Evolutionary conservation across 352 stramenopile species (phyloP), one percentile per base, ranked within the genome.

Genomic region (Phytophthora agathidicida): DNA sequence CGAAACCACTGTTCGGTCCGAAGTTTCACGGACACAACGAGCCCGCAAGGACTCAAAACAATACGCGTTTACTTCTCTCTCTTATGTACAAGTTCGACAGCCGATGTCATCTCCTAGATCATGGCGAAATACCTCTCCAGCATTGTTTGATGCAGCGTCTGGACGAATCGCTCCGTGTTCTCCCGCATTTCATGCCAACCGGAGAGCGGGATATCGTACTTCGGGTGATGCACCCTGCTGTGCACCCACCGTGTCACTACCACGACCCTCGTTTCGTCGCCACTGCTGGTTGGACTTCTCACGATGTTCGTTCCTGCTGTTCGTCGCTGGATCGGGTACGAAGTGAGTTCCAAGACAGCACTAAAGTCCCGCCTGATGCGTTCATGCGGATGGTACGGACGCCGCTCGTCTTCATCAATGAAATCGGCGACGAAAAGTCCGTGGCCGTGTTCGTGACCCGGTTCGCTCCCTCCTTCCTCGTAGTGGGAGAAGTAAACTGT

Each of bases 301-400:
- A 46, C 30, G 3, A 11, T 44, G 17, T 45, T 61, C 9, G 31
- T 51, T 13, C 43, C 53, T 17, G 3, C 47, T 9, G 28, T 61
- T 13, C 24, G 35, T 9, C 23, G 33, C 7, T 52, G 49, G 19
- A 55, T 55, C 27, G 51, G 60, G 14, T 73, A 68, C 0, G 65
- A 67, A 0, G 53, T 60, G 16, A 73, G 50, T 9, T 70, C 48
- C 7, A 73, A 14, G 2, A 62, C 48, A 7, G 65, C 48, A 16
- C 44, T 79, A 13, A 77, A 64, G 39, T 84, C 74, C 17, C 70
- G 61, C 1, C 74, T 64, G n/a, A 75, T 58, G 8, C 74, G 74
- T 17, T 73, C 49, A n/a, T 60, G 30, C 0, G 74, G 53, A 5
- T 68, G 35, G 43, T 84, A 84, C 5, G 74, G 68, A 27, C 68